A percentile compares a stretch with the other conserved stretches of the same genome.
Evolutionary conservation across 2,329 filamentous ascomycete genomes (phyloP).

Genomic region (Fusarium floridanum): DNA sequence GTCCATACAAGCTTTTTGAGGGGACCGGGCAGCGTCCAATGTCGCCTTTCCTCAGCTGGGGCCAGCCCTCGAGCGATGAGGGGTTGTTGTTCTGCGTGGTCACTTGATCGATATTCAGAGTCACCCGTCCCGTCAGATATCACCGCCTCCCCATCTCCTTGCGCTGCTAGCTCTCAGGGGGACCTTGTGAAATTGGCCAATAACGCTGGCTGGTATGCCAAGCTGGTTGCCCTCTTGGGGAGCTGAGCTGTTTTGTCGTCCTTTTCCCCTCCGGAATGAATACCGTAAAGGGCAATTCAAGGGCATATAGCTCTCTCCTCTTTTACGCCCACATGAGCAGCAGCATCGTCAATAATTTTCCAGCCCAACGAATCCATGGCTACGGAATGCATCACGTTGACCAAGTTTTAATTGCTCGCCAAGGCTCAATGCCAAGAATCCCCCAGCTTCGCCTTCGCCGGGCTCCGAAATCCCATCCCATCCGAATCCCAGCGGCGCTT

Average conservation of each 20-base stretch:
- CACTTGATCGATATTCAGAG: conserved; percentile 8
- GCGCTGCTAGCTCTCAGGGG: background rate
- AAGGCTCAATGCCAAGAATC: conserved; percentile 22
- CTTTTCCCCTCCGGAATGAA: background rate
- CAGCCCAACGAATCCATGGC: background rate
- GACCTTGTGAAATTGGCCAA: conserved; percentile 6
- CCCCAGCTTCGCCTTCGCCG: conserved; percentile 30
- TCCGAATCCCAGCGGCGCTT: conserved; percentile 15
- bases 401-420: conserved; percentile 14
- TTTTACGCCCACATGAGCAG: background rate
- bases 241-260: background rate
- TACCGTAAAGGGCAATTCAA: background rate
- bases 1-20: conserved; percentile 37
- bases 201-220: background rate
- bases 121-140: conserved; percentile 16
- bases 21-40: background rate
- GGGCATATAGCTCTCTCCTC: background rate
- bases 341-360: background rate
- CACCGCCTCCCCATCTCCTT: conserved; percentile 2
- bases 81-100: background rate
- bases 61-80: background rate
- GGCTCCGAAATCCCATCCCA: conserved; percentile 13
- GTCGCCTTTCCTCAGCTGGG: background rate
- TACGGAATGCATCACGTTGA: background rate
- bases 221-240: conserved; percentile 1